Evolutionary conservation across 2,329 filamentous ascomycete genomes (phyloP).

Genomic region (Apiospora rasikravindrae): DNA sequence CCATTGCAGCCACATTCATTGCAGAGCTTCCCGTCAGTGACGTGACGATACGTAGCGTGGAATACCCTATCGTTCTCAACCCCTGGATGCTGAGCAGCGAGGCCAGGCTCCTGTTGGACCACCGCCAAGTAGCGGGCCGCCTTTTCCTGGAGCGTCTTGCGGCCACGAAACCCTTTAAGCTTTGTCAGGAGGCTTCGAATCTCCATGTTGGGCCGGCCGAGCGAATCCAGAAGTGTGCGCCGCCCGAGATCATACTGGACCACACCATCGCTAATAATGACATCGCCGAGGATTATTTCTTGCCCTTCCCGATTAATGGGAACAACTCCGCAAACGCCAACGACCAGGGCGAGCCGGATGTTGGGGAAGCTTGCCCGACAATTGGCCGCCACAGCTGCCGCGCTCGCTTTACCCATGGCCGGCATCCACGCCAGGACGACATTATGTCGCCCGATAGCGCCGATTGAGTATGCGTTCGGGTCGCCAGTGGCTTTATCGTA

Average conservation of each 20-base stretch:
- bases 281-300: conserved; percentile 34
- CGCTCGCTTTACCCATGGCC: conserved; percentile 33
- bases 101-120: conserved; percentile 18
- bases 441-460: conserved; percentile 33
- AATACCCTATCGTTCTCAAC: conserved; percentile 27
- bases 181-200: conserved; percentile 35
- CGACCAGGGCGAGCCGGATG: conserved; percentile 28
- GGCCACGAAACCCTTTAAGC: conserved; percentile 30
- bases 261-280: conserved; percentile 35
- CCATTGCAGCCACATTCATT: conserved; percentile 27
- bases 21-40: conserved; percentile 22
- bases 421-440: conserved; percentile 38
- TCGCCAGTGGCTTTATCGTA: conserved; percentile 34
- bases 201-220: conserved; percentile 30
- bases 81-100: conserved; percentile 26
- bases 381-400: conserved; percentile 26
- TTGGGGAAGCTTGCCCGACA: conserved; percentile 26
- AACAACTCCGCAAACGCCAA: conserved; percentile 31
- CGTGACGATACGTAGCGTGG: conserved; percentile 27
- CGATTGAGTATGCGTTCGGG: conserved; percentile 34
- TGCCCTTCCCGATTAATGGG: conserved; percentile 23
- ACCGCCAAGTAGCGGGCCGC: conserved; percentile 21
- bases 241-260: conserved; percentile 40
- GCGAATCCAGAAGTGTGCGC: conserved; percentile 28
- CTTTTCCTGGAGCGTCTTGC: conserved; percentile 22